Percentiles rank a stretch among this genome's conserved stretches.
phyloP scores from a whole-genome alignment of 768 basidiomycete genomes.

The Glaciozyma antarctica region DNA sequence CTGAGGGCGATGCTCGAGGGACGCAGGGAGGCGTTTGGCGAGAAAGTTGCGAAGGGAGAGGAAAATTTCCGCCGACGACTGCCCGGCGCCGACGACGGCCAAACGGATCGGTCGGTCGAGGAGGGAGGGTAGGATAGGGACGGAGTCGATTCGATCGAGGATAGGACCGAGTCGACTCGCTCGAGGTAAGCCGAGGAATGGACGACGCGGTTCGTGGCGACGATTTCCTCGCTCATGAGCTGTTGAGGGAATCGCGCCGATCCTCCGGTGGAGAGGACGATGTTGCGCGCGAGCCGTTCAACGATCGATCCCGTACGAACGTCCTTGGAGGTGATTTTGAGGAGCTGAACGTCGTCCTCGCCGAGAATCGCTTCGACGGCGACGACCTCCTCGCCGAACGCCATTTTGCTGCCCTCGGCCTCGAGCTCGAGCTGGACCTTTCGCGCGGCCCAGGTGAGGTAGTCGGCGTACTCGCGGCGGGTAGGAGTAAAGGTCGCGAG shows the following conservation, averaged over 20 bases:
- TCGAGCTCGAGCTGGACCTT: constrained; percentile 41
- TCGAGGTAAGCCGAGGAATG: constrained; percentile 26
- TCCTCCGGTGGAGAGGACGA: constrained; percentile 50
- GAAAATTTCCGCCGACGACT: constrained; percentile 28
- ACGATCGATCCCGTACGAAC: constrained; percentile 4
- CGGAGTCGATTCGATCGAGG: constrained; percentile 42
- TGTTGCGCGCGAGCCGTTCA: constrained; percentile 40
- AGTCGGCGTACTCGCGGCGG: constrained; percentile 48
- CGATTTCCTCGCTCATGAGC: constrained; percentile 45
- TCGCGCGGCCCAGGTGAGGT: constrained; percentile 49
- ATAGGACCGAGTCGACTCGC: constrained; percentile 46
- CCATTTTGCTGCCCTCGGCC: constrained; percentile 43
- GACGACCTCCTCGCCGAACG: constrained; percentile 48
- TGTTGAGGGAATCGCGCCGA: constrained; percentile 43
- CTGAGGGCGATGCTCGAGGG: constrained; percentile 38
- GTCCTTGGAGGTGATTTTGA: constrained; percentile 4
- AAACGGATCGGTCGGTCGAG: constrained; percentile 34
- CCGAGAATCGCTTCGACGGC: constrained; percentile 39
- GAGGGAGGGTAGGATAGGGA: constrained; percentile 41
- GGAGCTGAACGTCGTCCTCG: constrained; percentile 25
- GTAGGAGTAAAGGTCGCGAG: constrained; percentile 48
- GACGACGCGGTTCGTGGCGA: constrained; percentile 44
- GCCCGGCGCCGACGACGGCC: constrained; percentile 28
- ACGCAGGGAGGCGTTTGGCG: constrained; percentile 6
- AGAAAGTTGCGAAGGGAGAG: constrained; percentile 15